Conservation (phyloP, 495 filamentous ascomycete genomes). For the Lophium mytilinum region DNA sequence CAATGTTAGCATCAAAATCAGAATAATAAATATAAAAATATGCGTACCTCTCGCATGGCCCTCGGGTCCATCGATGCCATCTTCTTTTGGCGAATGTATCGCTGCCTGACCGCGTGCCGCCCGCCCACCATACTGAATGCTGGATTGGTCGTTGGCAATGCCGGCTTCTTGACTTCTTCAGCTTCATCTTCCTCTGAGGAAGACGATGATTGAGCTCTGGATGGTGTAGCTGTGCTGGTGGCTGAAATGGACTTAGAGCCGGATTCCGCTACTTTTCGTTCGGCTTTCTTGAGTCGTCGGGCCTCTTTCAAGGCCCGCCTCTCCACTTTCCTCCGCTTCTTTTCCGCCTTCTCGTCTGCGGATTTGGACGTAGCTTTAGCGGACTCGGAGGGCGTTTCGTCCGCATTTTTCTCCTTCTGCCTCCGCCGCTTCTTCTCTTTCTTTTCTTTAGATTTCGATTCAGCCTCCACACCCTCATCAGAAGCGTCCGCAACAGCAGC, state of each 20-base stretch:
- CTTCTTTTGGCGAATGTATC: constrained; percentile 73
- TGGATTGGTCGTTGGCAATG: constrained; percentile 39
- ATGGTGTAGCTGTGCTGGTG: background rate
- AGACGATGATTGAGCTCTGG: constrained; percentile 21
- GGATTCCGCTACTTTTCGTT: constrained; percentile 24
- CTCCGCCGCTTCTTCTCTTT: constrained; percentile 44
- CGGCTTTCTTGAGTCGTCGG: constrained; percentile 33
- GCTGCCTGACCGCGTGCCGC: constrained; percentile 56
- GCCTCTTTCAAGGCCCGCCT: constrained; percentile 29
- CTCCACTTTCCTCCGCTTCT: constrained; percentile 11
- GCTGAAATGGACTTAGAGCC: constrained; percentile 2
- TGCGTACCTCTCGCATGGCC: constrained; percentile 65
- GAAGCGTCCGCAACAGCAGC: constrained; percentile 20
- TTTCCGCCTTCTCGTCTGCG: constrained; percentile 18
- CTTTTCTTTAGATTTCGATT: constrained; percentile 32
- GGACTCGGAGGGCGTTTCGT: background rate
- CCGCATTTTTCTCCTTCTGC: constrained; percentile 18
- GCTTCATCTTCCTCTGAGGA: constrained; percentile 1
- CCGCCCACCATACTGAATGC: constrained; percentile 26
- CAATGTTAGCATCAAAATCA: background rate
- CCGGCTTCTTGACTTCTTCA: constrained; percentile 9
- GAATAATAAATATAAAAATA: background rate
- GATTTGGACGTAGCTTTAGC: background rate
- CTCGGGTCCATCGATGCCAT: constrained; percentile 61
- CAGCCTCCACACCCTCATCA: constrained; percentile 31